Evolutionary conservation across 768 basidiomycete genomes (phyloP).

Genomic region (Astraeus odoratus): DNA sequence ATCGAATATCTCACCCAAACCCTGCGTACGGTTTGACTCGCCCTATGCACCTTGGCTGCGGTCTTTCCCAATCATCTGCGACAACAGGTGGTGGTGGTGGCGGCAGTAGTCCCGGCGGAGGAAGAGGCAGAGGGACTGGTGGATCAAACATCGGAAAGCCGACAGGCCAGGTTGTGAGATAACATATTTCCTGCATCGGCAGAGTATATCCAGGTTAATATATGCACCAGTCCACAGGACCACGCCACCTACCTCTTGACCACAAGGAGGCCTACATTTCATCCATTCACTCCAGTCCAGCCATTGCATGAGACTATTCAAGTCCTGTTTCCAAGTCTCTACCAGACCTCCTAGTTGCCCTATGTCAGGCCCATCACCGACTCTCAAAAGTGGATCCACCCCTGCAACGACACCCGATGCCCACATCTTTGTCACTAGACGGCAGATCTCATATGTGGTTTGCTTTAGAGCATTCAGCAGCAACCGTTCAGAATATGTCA

Average conservation of each 20-base stretch:
- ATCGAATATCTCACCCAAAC: no score
- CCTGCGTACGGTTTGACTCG: no score
- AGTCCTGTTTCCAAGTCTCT: slow-evolving; percentile 28
- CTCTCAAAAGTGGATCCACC: slow-evolving; percentile 10
- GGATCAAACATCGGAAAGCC: neutral
- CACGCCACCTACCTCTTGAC: slow-evolving; percentile 31
- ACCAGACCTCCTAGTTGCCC: slow-evolving; percentile 8
- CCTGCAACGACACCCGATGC: slow-evolving; percentile 29
- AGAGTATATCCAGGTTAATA: neutral
- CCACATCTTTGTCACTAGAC: slow-evolving; percentile 41
- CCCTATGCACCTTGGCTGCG: no score
- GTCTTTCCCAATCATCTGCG: no score
- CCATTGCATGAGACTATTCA: slow-evolving; percentile 39
- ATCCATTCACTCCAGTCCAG: slow-evolving; percentile 49
- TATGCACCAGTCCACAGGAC: no score
- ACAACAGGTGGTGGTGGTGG: no score
- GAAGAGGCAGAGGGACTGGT: no score
- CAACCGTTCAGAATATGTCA: slow-evolving; percentile 24
- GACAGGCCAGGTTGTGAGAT: slow-evolving; percentile 19
- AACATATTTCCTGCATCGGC: slow-evolving; percentile 25
- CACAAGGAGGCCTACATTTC: slow-evolving; percentile 41
- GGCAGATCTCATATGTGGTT: slow-evolving; percentile 40
- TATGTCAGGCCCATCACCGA: neutral
- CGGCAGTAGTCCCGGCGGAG: no score
- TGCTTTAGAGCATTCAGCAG: slow-evolving; percentile 24